These are phyloP conservation scores for Hericium erinaceus DNA, from an alignment of 768 basidiomycete species.

Conservation along the genomic window DNA sequence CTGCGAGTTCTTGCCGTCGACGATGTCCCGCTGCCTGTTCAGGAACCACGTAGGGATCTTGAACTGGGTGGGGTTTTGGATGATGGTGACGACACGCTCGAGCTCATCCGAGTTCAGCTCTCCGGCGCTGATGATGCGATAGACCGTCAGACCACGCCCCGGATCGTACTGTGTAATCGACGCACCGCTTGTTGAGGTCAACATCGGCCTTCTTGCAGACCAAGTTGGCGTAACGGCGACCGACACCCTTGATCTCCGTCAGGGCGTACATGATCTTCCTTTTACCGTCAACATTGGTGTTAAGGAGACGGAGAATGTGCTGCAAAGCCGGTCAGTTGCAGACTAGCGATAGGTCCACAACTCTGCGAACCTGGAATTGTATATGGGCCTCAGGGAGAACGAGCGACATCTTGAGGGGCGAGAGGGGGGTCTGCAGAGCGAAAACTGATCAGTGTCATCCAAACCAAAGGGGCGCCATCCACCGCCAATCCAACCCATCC, in stretches of 20 bases:
- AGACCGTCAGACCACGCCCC: too few species aligned
- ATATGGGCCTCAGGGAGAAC: background rate
- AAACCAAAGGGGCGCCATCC: background rate
- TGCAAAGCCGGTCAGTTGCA: constrained; percentile 22
- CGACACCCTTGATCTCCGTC: constrained; percentile 99
- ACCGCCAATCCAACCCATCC: background rate
- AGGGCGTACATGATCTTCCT: constrained; percentile 99
- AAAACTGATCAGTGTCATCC: background rate
- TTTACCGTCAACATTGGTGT: constrained; percentile 99
- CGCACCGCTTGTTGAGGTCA: constrained; percentile 95
- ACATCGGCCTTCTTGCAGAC: constrained; percentile 99
- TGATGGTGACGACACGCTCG: constrained; percentile 97
- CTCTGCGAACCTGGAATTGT: background rate
- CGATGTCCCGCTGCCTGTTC: constrained; percentile 97
- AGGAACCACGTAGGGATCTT: constrained; percentile 99
- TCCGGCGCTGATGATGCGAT: constrained; percentile 62
- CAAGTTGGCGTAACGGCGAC: constrained; percentile 95
- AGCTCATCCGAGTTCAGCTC: constrained; percentile 99
- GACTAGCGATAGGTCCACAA: background rate
- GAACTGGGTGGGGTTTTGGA: constrained; percentile 99
- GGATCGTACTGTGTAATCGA: background rate
- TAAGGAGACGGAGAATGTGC: constrained; percentile 98
- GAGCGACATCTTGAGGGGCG: background rate
- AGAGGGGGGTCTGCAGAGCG: background rate
- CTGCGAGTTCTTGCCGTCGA: constrained; percentile 95